Conservation (phyloP, 805 yeast species). For the Kluyveromyces starmeri region DNA sequence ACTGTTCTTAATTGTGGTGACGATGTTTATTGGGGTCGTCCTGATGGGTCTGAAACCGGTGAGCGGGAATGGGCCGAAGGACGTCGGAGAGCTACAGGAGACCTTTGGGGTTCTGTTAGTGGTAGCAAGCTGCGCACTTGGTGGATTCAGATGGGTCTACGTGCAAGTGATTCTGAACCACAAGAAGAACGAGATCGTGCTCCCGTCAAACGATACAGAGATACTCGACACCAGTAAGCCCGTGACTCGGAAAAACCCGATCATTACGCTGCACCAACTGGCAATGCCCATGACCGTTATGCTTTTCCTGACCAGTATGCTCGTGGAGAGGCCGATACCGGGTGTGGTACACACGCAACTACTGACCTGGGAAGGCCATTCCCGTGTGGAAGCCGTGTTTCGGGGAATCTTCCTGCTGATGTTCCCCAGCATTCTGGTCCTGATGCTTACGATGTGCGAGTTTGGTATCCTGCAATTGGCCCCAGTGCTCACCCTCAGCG, state of each 20-base stretch:
- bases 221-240: slow-evolving; percentile 6
- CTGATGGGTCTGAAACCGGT: slow-evolving; percentile 68
- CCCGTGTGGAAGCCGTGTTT: slow-evolving; percentile 29
- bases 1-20: slow-evolving; percentile 55
- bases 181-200: slow-evolving; percentile 28
- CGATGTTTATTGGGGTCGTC: slow-evolving; percentile 78
- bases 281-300: slow-evolving; percentile 75
- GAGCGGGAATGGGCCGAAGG: slow-evolving; percentile 11
- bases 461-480: slow-evolving; percentile 75
- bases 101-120: slow-evolving; percentile 65
- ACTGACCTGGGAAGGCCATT: slow-evolving; percentile 12
- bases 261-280: slow-evolving; percentile 71
- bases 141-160: slow-evolving; percentile 92
- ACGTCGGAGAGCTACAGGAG: slow-evolving; percentile 15
- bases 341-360: slow-evolving; percentile 17
- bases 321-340: slow-evolving; percentile 53
- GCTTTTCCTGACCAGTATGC: slow-evolving; percentile 51
- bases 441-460: slow-evolving; percentile 83
- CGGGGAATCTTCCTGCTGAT: slow-evolving; percentile 50
- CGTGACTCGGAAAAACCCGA: slow-evolving; percentile 43
- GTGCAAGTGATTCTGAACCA: slow-evolving; percentile 69
- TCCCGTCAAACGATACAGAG: slow-evolving; percentile 1
- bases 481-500: slow-evolving; percentile 74
- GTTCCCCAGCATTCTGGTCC: slow-evolving; percentile 81
- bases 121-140: slow-evolving; percentile 65